Base-by-base conservation (phyloP, 2,329 filamentous ascomycete genomes). In the Metarhizium anisopliae region DNA sequence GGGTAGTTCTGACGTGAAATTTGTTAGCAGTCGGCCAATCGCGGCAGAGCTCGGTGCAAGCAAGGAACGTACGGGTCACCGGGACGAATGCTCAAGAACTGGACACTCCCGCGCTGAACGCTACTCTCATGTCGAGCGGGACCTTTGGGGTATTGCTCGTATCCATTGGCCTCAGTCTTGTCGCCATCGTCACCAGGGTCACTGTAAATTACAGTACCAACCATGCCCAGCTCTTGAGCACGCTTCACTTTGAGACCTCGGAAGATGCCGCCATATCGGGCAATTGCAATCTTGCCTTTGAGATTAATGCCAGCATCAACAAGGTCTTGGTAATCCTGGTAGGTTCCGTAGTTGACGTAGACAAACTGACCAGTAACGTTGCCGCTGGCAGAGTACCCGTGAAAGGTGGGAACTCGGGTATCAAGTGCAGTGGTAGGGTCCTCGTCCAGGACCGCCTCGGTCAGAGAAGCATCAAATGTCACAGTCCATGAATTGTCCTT, bases 271-370 rank as follows among this genome's bases (percentile, higher is more conserved):
- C 93, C 93, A 67, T 97, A 96, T 66, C 88, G 91, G 47, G 82
- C 86, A 59, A 97, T 75, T 2, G 89, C 91, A 62, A 97, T 93
- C 72, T 95, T 95, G 51, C 91, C 93, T 61, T 85, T 69, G 45
- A 97, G 74, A 56, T 81, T 84, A 56, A 96, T 72, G 61, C 90
- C 90, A 42, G 89, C 86, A 43, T 83, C 79, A 47, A 87, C 66
- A 14, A 97, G 78, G 60, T 95, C 90, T 63, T 94, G 87, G 61
- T 86, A 97, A 67, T 97, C 93, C 60, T 80, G 74, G 66, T 86
- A 95, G 0, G 89, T 94, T 53, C 92, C 93, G 65, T 94, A 95
- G 71, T 96, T 96, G 68, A 89, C 90, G 66, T 87, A 97, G 36
- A 96, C 89, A 61, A 89, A 94, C 14, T 84, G 82, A 2, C 84